A percentile compares a stretch with the other conserved stretches of the same genome.
Conservation (phyloP, 352 stramenopile species). For the Globisporangium paroecandrum region DNA sequence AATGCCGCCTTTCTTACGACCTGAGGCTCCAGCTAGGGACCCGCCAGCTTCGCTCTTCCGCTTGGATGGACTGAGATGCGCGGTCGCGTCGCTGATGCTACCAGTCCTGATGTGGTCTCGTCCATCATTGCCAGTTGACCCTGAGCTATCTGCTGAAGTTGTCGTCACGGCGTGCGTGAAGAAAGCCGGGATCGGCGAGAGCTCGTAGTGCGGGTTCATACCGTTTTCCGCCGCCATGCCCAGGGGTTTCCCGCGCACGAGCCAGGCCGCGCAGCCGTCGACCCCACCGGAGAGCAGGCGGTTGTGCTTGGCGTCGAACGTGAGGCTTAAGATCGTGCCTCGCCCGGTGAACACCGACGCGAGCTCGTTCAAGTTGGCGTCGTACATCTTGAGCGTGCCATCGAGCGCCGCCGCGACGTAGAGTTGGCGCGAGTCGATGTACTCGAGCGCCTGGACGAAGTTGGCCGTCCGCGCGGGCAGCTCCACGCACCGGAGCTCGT, state of each 20-base stretch:
- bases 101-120: background rate
- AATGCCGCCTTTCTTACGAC: constrained; percentile 6
- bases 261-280: constrained; percentile 62
- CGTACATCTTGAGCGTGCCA: constrained; percentile 59
- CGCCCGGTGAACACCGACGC: constrained; percentile 45
- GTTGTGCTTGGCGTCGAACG: constrained; percentile 50
- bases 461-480: constrained; percentile 48
- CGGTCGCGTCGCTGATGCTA: background rate
- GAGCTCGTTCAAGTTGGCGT: constrained; percentile 55
- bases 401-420: constrained; percentile 66
- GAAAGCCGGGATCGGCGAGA: constrained; percentile 43
- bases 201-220: constrained; percentile 59
- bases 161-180: constrained; percentile 21
- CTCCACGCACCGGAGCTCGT: constrained; percentile 44
- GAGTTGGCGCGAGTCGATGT: constrained; percentile 51
- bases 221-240: constrained; percentile 26
- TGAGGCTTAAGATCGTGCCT: constrained; percentile 47
- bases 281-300: constrained; percentile 57
- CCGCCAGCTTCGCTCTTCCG: constrained; percentile 13
- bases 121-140: background rate
- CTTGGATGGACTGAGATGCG: constrained; percentile 3
- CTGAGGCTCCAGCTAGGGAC: background rate
- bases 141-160: background rate
- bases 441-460: constrained; percentile 64
- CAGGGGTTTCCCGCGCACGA: constrained; percentile 43